Evolutionary conservation across 2,329 filamentous ascomycete species (phyloP).

Genomic region (Penicillium sp.): DNA sequence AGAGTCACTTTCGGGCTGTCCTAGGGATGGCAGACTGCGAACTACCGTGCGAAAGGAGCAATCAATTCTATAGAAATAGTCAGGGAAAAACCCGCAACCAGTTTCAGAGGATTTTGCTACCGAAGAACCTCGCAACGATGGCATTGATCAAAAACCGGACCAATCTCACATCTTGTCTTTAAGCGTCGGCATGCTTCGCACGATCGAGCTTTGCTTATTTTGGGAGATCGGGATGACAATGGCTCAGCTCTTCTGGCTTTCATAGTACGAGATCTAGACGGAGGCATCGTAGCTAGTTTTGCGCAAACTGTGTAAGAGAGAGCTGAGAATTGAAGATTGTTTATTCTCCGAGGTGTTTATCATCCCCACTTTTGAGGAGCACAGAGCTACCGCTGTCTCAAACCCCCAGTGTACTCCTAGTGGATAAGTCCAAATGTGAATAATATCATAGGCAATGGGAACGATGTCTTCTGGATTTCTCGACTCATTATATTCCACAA

Average conservation of each 20-base stretch:
- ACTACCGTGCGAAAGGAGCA: slow-evolving; percentile 5
- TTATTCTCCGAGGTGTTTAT: neutral
- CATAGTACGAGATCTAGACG: neutral
- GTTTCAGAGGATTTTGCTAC: neutral
- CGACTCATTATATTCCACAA: neutral
- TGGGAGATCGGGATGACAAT: neutral
- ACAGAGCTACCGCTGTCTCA: neutral
- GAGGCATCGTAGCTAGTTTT: neutral
- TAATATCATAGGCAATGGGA: neutral
- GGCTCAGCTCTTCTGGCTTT: neutral
- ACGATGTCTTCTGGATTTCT: neutral
- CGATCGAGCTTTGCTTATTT: slow-evolving; percentile 10
- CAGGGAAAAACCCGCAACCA: neutral
- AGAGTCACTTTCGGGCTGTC: neutral
- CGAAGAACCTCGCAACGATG: slow-evolving; percentile 15
- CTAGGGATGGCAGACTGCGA: neutral
- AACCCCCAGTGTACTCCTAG: neutral
- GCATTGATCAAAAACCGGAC: slow-evolving; percentile 6
- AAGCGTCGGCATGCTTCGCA: slow-evolving; percentile 19
- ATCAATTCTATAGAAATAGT: slow-evolving; percentile 2
- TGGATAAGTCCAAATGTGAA: neutral
- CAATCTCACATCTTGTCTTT: slow-evolving; percentile 18
- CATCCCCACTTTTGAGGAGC: neutral
- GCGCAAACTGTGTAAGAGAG: neutral
- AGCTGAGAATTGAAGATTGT: neutral